These are phyloP conservation scores for Penicillium pulvis DNA, from an alignment of 495 filamentous ascomycete species.

Conservation along the genomic window DNA sequence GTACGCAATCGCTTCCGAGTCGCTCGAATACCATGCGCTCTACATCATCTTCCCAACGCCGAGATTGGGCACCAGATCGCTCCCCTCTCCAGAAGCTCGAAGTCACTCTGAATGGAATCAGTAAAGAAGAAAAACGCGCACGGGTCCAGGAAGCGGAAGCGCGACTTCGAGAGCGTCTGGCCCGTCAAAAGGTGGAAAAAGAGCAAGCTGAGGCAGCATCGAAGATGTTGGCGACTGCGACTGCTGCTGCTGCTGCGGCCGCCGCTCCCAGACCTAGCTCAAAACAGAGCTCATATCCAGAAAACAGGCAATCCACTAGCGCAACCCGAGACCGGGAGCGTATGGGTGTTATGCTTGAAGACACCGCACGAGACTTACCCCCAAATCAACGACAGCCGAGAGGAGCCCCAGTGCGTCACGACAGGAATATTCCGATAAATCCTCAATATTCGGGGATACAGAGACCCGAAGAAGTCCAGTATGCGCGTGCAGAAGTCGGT, in stretches of 20 bases:
- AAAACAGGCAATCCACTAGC: slow-evolving; percentile 4
- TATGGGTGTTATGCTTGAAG: slow-evolving; percentile 7
- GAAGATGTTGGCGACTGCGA: slow-evolving; percentile 9
- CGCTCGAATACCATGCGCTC: slow-evolving; percentile 44
- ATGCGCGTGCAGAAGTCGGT: slow-evolving; percentile 19
- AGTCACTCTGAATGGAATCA: slow-evolving; percentile 81
- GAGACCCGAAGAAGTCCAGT: slow-evolving; percentile 20
- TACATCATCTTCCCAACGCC: slow-evolving; percentile 25
- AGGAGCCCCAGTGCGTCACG: slow-evolving; percentile 18
- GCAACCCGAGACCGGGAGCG: slow-evolving; percentile 6
- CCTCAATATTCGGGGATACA: slow-evolving; percentile 21
- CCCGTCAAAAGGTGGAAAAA: slow-evolving; percentile 32
- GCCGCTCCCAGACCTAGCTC: slow-evolving; percentile 12
- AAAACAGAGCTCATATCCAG: slow-evolving; percentile 11
- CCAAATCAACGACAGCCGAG: slow-evolving; percentile 12
- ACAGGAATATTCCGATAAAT: slow-evolving; percentile 20
- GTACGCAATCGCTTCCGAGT: slow-evolving; percentile 21
- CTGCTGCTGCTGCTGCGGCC: neutral
- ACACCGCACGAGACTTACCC: slow-evolving; percentile 5
- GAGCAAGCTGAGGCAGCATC: slow-evolving; percentile 22
- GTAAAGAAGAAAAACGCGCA: slow-evolving; percentile 86
- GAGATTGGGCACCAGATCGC: slow-evolving; percentile 69
- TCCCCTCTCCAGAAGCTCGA: slow-evolving; percentile 93
- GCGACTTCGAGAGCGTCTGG: slow-evolving; percentile 52
- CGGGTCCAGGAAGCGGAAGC: slow-evolving; percentile 78